Evolutionary conservation across 192 early-diverging fungal species (phyloP), one percentile per base, ranked within the genome.

Genomic region (Backusella liffmaniae): DNA sequence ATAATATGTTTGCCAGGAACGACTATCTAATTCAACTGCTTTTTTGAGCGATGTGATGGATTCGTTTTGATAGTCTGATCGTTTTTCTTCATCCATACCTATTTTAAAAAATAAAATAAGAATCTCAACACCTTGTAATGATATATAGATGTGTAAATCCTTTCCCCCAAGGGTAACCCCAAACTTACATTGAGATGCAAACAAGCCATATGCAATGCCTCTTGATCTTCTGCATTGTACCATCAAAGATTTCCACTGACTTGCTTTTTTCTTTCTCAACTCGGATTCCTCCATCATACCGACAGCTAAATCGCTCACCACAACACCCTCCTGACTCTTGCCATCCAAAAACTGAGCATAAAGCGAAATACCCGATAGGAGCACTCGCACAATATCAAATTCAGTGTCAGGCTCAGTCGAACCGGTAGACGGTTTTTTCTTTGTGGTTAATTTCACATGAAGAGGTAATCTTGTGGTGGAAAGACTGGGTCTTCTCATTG

Each of bases 1-100:
- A 75, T 91, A 93, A 62, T 88, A 86, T 3, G 84, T 76, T 7
- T 92, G 91, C 68, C 86, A 85, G 26, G 79, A 70, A 12, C 77
- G 70, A 7, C 91, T 84, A 26, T 81, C 79, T 29, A 87, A 70
- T 66, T 85, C 81, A 2, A 82, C 84, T 21, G 93, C 87, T 32
- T 83, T 80, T 7, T 81, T 83, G 1, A 93, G 78, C 3, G 51
- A 73, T 9, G 16, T 1, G 5, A 73, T 10, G 16, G 72, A 65
- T 73, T 62, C 72, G 23, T 34, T 65, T 62, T 39, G 37, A 35
- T 73, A 41, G 4, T 34, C 72, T n/a, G 23, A 73, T 13, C 72
- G 41, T 13, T 37, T 62, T 35, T 59, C 56, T 73, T 73, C 72
- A 39, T 73, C 72, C n/a, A 26, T 4, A 29, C 72, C 72, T 73